These are phyloP conservation scores for Triadica sebifera DNA, from an alignment of 345 rosid species.

Conservation along the genomic window DNA sequence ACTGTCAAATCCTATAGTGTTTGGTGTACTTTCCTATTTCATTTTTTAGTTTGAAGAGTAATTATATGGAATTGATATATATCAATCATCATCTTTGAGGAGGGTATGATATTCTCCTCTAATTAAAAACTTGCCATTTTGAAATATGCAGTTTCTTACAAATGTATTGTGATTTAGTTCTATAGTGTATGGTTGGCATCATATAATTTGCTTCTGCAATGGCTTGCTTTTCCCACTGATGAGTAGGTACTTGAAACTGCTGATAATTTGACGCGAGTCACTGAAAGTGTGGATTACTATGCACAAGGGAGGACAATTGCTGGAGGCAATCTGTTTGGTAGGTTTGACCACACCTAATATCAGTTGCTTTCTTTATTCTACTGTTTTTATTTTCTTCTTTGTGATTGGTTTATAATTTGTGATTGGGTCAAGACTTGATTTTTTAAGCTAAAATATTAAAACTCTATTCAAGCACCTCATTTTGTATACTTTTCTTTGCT, in stretches of 20 bases:
- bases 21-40: background rate
- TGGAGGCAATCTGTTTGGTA: constrained; percentile 96
- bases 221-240: background rate
- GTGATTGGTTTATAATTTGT: background rate
- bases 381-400: background rate
- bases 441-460: background rate
- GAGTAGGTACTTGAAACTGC: constrained; percentile 92
- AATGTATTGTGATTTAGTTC: too few species aligned
- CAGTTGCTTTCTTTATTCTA: constrained; percentile 5
- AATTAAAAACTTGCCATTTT: background rate
- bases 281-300: constrained; percentile 96
- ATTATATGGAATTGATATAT: background rate
- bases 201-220: constrained; percentile 7
- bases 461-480: background rate
- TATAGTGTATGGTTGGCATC: too few species aligned
- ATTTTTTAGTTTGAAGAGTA: background rate
- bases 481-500: background rate
- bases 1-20: background rate
- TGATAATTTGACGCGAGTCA: constrained; percentile 92
- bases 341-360: constrained; percentile 41
- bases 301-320: constrained; percentile 96
- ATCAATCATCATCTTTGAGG: background rate
- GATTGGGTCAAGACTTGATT: background rate
- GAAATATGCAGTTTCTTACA: background rate
- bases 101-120: background rate